These are phyloP conservation scores for Thalassiosira mediterranea DNA, from an alignment of 352 stramenopile genomes.

Conservation along the genomic window DNA sequence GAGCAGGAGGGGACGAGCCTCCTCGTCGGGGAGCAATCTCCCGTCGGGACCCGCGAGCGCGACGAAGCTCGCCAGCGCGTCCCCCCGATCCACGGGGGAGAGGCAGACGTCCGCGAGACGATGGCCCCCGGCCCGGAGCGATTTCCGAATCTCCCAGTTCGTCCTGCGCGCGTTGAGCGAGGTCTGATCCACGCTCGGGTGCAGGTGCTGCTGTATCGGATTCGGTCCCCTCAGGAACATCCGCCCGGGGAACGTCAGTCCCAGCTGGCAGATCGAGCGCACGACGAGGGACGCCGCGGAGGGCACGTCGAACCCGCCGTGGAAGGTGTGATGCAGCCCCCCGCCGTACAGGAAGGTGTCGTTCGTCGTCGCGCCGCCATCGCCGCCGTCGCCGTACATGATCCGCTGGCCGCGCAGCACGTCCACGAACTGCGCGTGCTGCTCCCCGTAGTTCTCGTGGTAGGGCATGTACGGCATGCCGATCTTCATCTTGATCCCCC, in stretches of 20 bases:
- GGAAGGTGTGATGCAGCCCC: constrained; percentile 2
- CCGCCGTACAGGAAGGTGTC: constrained; percentile 9
- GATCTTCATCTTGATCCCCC: neutral
- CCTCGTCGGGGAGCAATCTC: neutral
- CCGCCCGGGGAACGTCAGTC: neutral
- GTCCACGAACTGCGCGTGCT: neutral
- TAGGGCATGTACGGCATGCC: constrained; percentile 1
- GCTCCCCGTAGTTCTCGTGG: neutral
- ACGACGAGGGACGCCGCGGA: neutral
- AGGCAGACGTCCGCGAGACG: neutral
- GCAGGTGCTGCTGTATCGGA: constrained; percentile 1
- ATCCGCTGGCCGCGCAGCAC: neutral
- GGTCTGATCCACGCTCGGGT: neutral
- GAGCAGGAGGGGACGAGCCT: neutral
- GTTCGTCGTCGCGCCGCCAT: too few species aligned
- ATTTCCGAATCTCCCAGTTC: neutral
- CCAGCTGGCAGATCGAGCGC: neutral
- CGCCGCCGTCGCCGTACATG: neutral
- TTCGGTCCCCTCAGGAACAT: neutral
- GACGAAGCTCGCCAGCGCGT: neutral
- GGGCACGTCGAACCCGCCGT: neutral
- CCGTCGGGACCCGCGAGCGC: neutral
- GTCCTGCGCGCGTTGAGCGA: constrained; percentile 1
- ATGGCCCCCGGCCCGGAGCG: neutral
- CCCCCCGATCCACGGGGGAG: neutral